phyloP scores from a whole-genome alignment of 2,329 filamentous ascomycete genomes.

The Pseudogymnoascus sp. region DNA sequence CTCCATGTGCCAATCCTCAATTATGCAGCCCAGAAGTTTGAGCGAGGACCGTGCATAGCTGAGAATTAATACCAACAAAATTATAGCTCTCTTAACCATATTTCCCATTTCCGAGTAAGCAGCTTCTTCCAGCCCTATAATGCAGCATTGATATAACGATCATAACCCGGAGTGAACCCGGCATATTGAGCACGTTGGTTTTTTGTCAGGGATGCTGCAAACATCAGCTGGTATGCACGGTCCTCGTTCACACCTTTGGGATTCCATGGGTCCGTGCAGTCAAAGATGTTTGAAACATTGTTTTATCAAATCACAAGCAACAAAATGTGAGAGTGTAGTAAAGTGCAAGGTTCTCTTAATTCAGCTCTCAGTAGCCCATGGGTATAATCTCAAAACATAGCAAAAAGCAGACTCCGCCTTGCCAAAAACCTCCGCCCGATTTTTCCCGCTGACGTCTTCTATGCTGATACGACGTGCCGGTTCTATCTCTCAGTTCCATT shows the following conservation, averaged over 20 bases:
- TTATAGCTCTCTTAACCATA: not conserved
- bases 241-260: not conserved
- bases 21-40: not conserved
- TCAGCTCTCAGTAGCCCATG: not conserved
- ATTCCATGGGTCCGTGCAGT: not conserved
- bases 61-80: not conserved
- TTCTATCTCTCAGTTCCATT: not conserved
- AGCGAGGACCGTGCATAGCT: no score
- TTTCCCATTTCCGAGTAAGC: not conserved
- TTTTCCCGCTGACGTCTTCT: not conserved
- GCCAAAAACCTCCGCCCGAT: not conserved
- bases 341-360: constrained; percentile 7
- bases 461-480: not conserved
- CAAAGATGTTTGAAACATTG: not conserved
- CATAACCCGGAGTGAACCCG: not conserved
- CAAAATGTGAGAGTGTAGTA: not conserved
- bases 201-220: not conserved
- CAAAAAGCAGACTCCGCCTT: constrained; percentile 3
- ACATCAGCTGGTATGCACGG: not conserved
- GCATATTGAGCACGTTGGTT: not conserved
- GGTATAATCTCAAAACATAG: constrained; percentile 9
- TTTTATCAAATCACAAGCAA: not conserved
- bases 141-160: not conserved
- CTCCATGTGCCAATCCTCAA: not conserved
- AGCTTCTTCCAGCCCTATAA: not conserved